Conservation (phyloP, 139 green algal genomes). For the Nannochloris sp. region DNA sequence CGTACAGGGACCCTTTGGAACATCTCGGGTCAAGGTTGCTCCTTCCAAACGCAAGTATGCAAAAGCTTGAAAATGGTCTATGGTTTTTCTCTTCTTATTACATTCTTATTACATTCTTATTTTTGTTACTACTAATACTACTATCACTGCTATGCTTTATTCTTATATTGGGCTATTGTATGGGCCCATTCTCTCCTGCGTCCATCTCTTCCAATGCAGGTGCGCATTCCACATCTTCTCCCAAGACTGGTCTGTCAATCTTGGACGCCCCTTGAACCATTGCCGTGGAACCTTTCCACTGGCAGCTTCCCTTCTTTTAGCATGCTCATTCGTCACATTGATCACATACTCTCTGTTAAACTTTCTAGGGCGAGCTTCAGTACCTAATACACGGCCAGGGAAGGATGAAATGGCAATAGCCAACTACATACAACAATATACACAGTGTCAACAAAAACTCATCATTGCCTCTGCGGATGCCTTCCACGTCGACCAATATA, state of each 20-base stretch:
- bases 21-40: conserved; percentile 19
- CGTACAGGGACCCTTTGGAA: conserved; percentile 22
- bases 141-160: background rate
- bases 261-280: conserved; percentile 26
- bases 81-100: too few relatives aligned
- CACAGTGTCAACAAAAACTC: too few relatives aligned
- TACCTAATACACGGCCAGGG: conserved; percentile 56
- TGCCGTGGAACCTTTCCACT: conserved; percentile 42
- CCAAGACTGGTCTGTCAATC: conserved; percentile 49
- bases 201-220: conserved; percentile 74
- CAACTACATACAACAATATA: conserved; percentile 26
- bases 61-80: background rate
- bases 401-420: conserved; percentile 52
- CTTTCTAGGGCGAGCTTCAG: conserved; percentile 49
- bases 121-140: too few relatives aligned
- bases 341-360: conserved; percentile 71
- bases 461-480: background rate
- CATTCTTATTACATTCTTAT: too few relatives aligned
- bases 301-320: conserved; percentile 48
- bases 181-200: conserved; percentile 46
- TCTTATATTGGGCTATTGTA: conserved; percentile 18
- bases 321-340: conserved; percentile 58
- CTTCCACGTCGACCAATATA: background rate
- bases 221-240: conserved; percentile 71
- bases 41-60: conserved; percentile 12